Evolutionary conservation across 306 rosid species (phyloP).

Genomic region (Gynostemma pentaphyllum): DNA sequence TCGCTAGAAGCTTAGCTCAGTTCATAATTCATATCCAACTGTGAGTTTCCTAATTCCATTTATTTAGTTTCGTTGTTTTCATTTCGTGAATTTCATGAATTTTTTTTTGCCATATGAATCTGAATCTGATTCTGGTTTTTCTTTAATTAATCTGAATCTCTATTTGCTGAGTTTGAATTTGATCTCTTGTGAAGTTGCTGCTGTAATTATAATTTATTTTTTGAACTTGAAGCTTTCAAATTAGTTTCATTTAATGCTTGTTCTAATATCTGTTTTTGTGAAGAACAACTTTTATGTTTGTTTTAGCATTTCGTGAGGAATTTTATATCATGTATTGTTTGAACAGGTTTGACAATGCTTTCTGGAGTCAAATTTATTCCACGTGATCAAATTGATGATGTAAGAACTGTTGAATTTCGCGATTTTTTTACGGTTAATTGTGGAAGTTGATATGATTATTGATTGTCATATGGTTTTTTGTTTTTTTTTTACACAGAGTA

Average conservation of each 20-base stretch:
- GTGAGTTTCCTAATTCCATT: no score
- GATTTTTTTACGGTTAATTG: not conserved
- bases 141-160: no score
- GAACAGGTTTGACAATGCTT: slow-evolving; percentile 21
- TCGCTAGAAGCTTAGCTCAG: no score
- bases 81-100: no score
- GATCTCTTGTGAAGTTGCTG: no score
- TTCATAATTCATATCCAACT: no score
- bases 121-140: no score
- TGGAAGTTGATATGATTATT: not conserved
- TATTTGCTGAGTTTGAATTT: no score
- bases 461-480: not conserved
- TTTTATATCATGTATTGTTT: not conserved
- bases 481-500: slow-evolving; percentile 23
- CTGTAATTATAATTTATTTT: no score
- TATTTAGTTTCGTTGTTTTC: no score
- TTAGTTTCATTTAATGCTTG: not conserved
- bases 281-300: not conserved
- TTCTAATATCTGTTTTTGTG: not conserved
- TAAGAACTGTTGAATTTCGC: slow-evolving; percentile 1
- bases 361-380: slow-evolving; percentile 37
- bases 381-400: slow-evolving; percentile 26
- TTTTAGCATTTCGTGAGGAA: not conserved
- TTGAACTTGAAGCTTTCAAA: not conserved
- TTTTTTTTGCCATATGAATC: no score